Evolutionary conservation across 305 asterid species (phyloP).

Genomic region (Fraxinus platypoda): DNA sequence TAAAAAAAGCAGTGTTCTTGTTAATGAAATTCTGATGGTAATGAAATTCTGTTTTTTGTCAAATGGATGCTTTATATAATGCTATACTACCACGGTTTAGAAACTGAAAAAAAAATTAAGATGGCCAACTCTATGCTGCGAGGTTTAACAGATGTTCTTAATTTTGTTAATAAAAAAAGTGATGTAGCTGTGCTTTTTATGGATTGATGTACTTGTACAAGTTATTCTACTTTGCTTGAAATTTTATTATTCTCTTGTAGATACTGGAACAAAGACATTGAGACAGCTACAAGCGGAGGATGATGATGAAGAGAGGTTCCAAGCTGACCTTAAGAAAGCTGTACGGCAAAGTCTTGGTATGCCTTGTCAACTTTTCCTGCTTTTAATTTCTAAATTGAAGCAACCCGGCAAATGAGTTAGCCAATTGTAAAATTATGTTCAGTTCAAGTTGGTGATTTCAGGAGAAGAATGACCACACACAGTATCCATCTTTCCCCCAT

Average conservation of each 20-base stretch:
- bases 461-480: background rate
- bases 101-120: background rate
- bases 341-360: conserved; percentile 87
- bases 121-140: background rate
- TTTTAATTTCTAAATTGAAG: conserved; percentile 21
- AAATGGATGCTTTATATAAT: background rate
- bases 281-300: conserved; percentile 73
- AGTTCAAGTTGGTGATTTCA: background rate
- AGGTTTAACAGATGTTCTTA: background rate
- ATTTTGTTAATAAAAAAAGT: conserved; percentile 5
- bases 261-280: conserved; percentile 58
- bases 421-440: background rate
- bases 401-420: background rate
- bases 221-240: conserved; percentile 20
- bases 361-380: conserved; percentile 16
- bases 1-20: background rate
- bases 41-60: too few species aligned
- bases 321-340: conserved; percentile 87
- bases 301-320: conserved; percentile 91
- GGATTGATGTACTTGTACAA: conserved; percentile 1
- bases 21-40: background rate
- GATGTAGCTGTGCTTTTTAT: conserved; percentile 4
- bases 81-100: background rate
- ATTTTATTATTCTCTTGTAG: conserved; percentile 30
- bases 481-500: background rate